Conservation (phyloP, 2,329 filamentous ascomycete genomes). For the Ascosphaera pollenicola region DNA sequence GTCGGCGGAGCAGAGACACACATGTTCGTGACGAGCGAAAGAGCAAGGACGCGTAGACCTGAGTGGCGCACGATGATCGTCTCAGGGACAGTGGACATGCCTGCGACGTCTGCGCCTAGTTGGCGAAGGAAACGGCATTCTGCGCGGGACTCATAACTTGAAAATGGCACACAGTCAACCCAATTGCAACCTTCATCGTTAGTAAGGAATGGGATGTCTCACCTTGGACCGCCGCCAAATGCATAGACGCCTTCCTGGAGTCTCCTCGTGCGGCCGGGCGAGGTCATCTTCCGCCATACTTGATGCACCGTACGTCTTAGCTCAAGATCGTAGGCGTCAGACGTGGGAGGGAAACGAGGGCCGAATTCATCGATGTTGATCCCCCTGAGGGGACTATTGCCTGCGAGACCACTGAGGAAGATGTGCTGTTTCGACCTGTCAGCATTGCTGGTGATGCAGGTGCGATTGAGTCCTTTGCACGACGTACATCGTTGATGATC, state of each 20-base stretch:
- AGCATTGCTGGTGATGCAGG: slow-evolving; percentile 1
- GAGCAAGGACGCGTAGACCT: slow-evolving; percentile 38
- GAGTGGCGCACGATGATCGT: slow-evolving; percentile 43
- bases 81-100: slow-evolving; percentile 49
- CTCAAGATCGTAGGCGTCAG: slow-evolving; percentile 43
- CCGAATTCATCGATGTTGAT: slow-evolving; percentile 41
- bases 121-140: slow-evolving; percentile 39
- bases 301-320: slow-evolving; percentile 34
- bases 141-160: slow-evolving; percentile 40
- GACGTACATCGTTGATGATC: slow-evolving; percentile 37
- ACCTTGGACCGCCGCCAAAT: slow-evolving; percentile 40
- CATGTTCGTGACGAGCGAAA: slow-evolving; percentile 45
- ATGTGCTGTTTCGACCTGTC: slow-evolving; percentile 28
- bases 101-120: slow-evolving; percentile 45
- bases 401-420: slow-evolving; percentile 39
- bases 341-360: slow-evolving; percentile 38
- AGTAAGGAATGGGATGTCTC: slow-evolving; percentile 9
- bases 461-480: not conserved
- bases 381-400: slow-evolving; percentile 37
- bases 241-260: slow-evolving; percentile 45
- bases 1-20: slow-evolving; percentile 36
- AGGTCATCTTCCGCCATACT: slow-evolving; percentile 29
- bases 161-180: not conserved
- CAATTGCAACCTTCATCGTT: slow-evolving; percentile 5
- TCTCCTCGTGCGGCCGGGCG: slow-evolving; percentile 24